Percentiles rank a stretch among this genome's conserved stretches.
Conservation (phyloP, 1,284 basidiomycete species). For the Paramarasmius palmivorus region DNA sequence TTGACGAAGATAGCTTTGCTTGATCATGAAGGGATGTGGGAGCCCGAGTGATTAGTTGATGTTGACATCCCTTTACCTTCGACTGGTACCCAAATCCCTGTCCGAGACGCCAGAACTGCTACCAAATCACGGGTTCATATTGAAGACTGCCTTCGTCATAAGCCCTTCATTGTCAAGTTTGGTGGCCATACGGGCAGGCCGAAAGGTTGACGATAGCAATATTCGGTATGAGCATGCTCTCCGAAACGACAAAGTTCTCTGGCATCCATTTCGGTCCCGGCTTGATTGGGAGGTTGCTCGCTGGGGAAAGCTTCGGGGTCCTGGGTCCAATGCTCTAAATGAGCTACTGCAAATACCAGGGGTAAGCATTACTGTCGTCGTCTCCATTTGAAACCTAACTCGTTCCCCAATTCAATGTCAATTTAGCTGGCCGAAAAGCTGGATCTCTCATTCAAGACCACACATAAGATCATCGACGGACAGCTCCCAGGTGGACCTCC, state of each 20-base stretch:
- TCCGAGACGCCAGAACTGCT: too few relatives aligned
- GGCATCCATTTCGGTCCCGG: background rate
- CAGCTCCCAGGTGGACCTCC: background rate
- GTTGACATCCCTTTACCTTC: background rate
- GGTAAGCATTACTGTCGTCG: background rate
- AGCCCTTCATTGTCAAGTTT: background rate
- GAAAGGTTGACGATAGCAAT: background rate
- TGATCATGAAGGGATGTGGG: background rate
- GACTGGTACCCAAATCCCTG: too few relatives aligned
- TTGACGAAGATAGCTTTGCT: background rate
- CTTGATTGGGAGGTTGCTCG: slow-evolving; percentile 7
- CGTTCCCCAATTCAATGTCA: too few relatives aligned
- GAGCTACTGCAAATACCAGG: slow-evolving; percentile 4
- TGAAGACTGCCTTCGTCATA: background rate
- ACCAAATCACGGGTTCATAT: background rate
- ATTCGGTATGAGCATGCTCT: background rate
- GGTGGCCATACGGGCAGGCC: background rate
- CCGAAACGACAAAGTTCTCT: background rate
- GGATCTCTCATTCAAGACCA: background rate
- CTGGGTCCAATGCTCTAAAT: slow-evolving; percentile 6
- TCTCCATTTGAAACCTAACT: too few relatives aligned
- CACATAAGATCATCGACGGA: slow-evolving; percentile 5
- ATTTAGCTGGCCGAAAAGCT: background rate
- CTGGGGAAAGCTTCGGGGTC: slow-evolving; percentile 8
- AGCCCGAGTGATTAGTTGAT: background rate